Base-by-base conservation (phyloP, 306 rosid species). In the Elaeagnus macrophylla region DNA sequence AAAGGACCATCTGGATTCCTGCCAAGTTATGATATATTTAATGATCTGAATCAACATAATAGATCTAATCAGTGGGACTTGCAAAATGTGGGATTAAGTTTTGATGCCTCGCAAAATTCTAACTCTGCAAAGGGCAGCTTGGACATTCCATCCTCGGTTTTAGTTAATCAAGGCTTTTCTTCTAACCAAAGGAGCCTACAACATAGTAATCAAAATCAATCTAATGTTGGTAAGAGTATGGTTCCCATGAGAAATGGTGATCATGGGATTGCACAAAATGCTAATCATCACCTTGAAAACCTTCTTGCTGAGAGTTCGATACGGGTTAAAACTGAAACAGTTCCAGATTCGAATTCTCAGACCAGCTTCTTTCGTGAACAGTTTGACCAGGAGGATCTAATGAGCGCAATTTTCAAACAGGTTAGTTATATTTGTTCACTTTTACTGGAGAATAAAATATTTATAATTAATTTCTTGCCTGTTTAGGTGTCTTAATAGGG, bases 351-450 rank as follows among this genome's bases (percentile, higher is more conserved):
- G 46, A 68, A 72, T 64, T 56, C 68, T 61, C 89, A 80, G 54
- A 49, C 47, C 18, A 64, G 57, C 71, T 66, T 84, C 71, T 82
- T 78, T 67, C 69, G 81, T 20, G 95, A 84, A 13, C 87, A 88
- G 39, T 87, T 67, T 52, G 96, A 83, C 19, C 96, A 84, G 71
- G 99, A 93, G 6, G 99, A 93, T 72, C 85, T 93, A 46, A 81
- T 93, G 94, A 93, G 95, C 68, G 95, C 87, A 54, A 78, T 93
- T 65, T 76, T 93, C 65, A 84, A 82, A 74, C 96, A 93, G 95
- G 99, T 93, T 67, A 9, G 68, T 70, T 60, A 37, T 61, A 55
- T 54, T 39, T 59, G 39, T 58, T 51, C 12, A 9, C 38, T 59
- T 37, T 35, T 16, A 49, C 46, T 11, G 0, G 19, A 51, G 46